phyloP scores from a whole-genome alignment of 805 yeast species.

The Yamadazyma ubonensis region DNA sequence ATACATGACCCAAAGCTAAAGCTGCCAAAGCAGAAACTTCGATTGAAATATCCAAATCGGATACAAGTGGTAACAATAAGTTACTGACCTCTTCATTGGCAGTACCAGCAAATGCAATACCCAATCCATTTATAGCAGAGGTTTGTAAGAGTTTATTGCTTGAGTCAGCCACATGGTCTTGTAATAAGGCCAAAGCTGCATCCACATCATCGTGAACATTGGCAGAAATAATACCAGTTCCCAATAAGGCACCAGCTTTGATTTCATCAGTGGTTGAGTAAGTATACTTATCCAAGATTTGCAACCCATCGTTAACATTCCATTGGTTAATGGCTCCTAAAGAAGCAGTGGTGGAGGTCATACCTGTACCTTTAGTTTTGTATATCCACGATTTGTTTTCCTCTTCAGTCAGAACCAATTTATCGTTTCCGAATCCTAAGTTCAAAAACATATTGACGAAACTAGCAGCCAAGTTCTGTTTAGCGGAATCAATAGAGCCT shows the following conservation, averaged over 20 bases:
- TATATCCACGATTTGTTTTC: conserved; percentile 82
- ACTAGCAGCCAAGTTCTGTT: conserved; percentile 91
- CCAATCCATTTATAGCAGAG: conserved; percentile 86
- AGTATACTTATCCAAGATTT: conserved; percentile 81
- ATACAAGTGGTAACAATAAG: conserved; percentile 75
- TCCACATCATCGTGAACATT: conserved; percentile 96
- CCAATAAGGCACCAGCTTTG: conserved; percentile 95
- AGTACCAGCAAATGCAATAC: conserved; percentile 93
- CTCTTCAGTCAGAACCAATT: conserved; percentile 68
- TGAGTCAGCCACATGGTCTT: conserved; percentile 72
- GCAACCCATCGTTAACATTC: conserved; percentile 88
- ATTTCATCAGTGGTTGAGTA: conserved; percentile 83
- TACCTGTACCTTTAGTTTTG: conserved; percentile 88
- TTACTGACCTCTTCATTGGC: conserved; percentile 80
- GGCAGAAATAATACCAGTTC: conserved; percentile 88
- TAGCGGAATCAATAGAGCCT: conserved; percentile 74
- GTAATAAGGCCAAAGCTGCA: conserved; percentile 82
- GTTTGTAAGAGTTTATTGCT: conserved; percentile 59
- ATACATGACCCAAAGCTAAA: conserved; percentile 87
- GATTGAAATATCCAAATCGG: conserved; percentile 70
- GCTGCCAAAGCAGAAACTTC: conserved; percentile 87
- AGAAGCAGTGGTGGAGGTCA: conserved; percentile 88
- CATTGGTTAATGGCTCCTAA: conserved; percentile 88
- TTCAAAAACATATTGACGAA: conserved; percentile 91
- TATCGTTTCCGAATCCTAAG: conserved; percentile 87